phyloP scores from a whole-genome alignment of 257 asterid species.

The Capsicum chinense region DNA sequence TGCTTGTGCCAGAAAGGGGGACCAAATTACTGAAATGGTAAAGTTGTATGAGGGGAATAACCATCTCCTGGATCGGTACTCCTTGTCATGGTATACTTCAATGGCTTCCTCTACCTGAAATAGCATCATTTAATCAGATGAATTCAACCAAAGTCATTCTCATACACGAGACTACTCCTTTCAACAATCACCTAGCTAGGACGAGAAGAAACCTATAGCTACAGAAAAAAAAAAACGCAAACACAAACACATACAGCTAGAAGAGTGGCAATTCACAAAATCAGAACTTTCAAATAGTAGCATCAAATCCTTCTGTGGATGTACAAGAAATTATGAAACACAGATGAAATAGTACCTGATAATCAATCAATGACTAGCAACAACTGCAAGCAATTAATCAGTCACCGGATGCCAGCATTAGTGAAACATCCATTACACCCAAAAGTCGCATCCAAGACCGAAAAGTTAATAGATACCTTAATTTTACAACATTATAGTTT shows the following conservation, averaged over 20 bases:
- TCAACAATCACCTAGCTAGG: not conserved
- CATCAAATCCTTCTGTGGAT: not conserved
- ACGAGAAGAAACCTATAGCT: not conserved
- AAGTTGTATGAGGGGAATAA: constrained; percentile 66
- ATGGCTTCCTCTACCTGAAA: constrained; percentile 68
- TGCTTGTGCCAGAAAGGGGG: constrained; percentile 79
- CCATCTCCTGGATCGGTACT: constrained; percentile 69
- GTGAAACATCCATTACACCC: not conserved
- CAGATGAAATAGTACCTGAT: not conserved
- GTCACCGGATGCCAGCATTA: not conserved
- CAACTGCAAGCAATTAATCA: not conserved
- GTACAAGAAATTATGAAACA: not conserved
- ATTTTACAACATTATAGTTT: not conserved
- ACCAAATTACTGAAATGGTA: constrained; percentile 70
- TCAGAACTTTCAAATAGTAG: not conserved
- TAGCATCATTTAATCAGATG: not conserved
- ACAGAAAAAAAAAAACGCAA: not conserved
- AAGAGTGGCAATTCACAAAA: not conserved
- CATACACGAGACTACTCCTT: not conserved
- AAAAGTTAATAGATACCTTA: not conserved
- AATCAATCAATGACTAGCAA: too few relatives aligned
- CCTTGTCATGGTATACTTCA: constrained; percentile 71
- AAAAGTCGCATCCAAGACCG: not conserved
- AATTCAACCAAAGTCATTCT: not conserved
- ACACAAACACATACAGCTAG: not conserved